Base-by-base conservation (phyloP, 192 early-diverging fungal genomes). In the Backusella parvicylindrica region DNA sequence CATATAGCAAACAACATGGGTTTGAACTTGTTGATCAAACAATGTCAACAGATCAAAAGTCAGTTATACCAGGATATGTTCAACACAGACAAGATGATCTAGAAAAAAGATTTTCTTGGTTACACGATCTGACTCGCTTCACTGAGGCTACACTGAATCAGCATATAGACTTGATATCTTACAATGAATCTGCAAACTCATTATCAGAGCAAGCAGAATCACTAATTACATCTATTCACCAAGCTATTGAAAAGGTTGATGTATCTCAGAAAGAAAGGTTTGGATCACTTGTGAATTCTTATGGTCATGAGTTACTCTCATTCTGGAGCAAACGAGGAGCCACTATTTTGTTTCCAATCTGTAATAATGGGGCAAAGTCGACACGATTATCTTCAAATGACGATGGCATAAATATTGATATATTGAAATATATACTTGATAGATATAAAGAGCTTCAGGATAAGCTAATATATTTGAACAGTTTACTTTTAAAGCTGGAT, bases 311-410 rank as follows among this genome's bases (percentile, higher is more conserved):
- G 13, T 16, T 75, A 16, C 36, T 60, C 11, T 50, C 23, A 74
- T 38, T 73, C 21, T 78, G 77, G 77, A 56, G 33, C 6, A 23
- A 72, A 23, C 41, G 18, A 21, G 71, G 71, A 40, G 50, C 56
- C 2, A 38, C 35, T 40, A 18, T 78, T 49, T 64, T 56, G 16
- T 78, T 75, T 66, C 77, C 77, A 33, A 15, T 68, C 13, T 73
- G 77, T 38, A 53, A 49, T 31, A 41, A 73, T 35, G 65, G 32
- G 11, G 77, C 71, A 15, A 37, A 64, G 9, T 35, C 38, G 4
- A 78, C 35, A n/a, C 43, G 64, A 3, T 18, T 53, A 21, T 41
- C 69, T 13, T 43, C 56, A 18, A 15, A 30, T 4, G 72, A 73
- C 37, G 77, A 78, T 53, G 43, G 67, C 18, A 50, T 67, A 32